Evolutionary conservation across 768 basidiomycete genomes (phyloP).

Genomic region (Boletus rubropictus): DNA sequence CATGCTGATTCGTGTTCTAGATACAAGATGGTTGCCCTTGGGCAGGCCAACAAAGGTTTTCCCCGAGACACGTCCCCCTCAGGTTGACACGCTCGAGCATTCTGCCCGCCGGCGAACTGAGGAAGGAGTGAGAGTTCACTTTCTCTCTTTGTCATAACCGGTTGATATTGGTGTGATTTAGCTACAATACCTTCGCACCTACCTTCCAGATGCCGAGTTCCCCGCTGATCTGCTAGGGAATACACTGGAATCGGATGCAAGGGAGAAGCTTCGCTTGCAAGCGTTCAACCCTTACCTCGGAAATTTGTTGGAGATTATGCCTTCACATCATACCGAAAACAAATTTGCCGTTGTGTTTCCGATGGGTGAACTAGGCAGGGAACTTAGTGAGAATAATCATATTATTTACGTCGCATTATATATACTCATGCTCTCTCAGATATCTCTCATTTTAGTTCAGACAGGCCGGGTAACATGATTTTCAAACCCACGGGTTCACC

Average conservation of each 20-base stretch:
- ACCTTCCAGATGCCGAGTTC: constrained; percentile 71
- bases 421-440: constrained; percentile 33
- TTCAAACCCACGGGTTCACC: constrained; percentile 37
- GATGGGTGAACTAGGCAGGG: constrained; percentile 51
- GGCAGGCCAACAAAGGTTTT: constrained; percentile 43
- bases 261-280: constrained; percentile 29
- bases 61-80: constrained; percentile 48
- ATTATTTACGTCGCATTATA: neutral
- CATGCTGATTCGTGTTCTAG: constrained; percentile 21
- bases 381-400: constrained; percentile 49
- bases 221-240: constrained; percentile 59
- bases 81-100: constrained; percentile 25
- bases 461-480: constrained; percentile 12
- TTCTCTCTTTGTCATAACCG: neutral
- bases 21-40: constrained; percentile 26
- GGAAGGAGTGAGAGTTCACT: constrained; percentile 48
- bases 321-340: constrained; percentile 23
- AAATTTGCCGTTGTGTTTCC: constrained; percentile 49
- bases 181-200: constrained; percentile 68
- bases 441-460: constrained; percentile 38
- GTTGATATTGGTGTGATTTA: constrained; percentile 25
- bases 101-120: constrained; percentile 50
- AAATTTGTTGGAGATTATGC: constrained; percentile 43
- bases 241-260: constrained; percentile 45
- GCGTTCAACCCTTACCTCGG: constrained; percentile 55